Evolutionary conservation across 345 rosid genomes (phyloP).

Genomic region (Sonneratia alba): DNA sequence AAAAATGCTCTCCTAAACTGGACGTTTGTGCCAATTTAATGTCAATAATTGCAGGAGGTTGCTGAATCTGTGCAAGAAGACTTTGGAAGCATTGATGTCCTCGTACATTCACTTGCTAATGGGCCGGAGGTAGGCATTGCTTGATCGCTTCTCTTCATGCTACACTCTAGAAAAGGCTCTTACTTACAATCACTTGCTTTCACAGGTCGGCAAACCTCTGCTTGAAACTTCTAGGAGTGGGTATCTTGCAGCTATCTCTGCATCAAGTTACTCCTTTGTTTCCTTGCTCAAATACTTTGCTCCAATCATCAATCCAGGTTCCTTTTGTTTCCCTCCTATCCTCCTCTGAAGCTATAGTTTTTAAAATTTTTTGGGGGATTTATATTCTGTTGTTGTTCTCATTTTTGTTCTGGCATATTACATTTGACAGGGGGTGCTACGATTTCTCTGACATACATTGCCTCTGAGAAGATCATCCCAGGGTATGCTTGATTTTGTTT

Average conservation of each 20-base stretch:
- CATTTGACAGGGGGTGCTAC: slow-evolving; percentile 45
- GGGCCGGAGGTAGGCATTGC: slow-evolving; percentile 49
- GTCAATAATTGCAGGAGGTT: slow-evolving; percentile 30
- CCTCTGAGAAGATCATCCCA: slow-evolving; percentile 42
- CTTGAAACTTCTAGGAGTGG: slow-evolving; percentile 41
- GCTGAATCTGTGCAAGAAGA: slow-evolving; percentile 53
- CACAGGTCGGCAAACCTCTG: slow-evolving; percentile 35
- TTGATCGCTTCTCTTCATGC: not conserved
- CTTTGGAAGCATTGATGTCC: slow-evolving; percentile 61
- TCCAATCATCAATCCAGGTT: slow-evolving; percentile 49
- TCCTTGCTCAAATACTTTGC: slow-evolving; percentile 35
- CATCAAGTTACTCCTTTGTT: slow-evolving; percentile 39
- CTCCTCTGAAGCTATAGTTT: not conserved
- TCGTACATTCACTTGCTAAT: slow-evolving; percentile 66
- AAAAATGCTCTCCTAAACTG: not conserved
- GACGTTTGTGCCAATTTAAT: not conserved
- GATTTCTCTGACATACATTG: slow-evolving; percentile 49
- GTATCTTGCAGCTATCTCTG: slow-evolving; percentile 43
- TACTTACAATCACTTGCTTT: not conserved
- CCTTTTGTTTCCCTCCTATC: not conserved
- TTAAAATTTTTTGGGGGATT: not conserved
- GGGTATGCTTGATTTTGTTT: slow-evolving; percentile 23
- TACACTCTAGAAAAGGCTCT: not conserved
- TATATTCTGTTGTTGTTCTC: not conserved
- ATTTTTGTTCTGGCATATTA: slow-evolving; percentile 8